phyloP scores from a whole-genome alignment of 495 filamentous ascomycete genomes.

The Friedmanniomyces endolithicus region DNA sequence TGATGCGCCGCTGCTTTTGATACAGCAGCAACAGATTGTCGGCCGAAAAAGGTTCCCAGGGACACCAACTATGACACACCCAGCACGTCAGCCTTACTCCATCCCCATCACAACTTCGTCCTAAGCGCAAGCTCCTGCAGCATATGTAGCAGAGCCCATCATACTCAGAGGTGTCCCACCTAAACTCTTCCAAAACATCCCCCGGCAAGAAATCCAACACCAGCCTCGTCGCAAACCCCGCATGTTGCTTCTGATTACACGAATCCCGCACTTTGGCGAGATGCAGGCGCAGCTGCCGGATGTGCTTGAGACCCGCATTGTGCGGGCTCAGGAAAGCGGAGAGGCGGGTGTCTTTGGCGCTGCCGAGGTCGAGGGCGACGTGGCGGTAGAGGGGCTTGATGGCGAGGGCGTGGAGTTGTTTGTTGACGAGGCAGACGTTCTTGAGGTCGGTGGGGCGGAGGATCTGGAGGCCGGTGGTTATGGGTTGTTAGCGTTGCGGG shows the following conservation, averaged over 20 bases:
- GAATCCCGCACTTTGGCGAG: conserved; percentile 25
- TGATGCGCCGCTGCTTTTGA: conserved; percentile 30
- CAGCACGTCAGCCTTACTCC: not conserved
- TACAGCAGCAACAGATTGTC: conserved; percentile 31
- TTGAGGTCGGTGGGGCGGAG: conserved; percentile 30
- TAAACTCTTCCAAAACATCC: conserved; percentile 30
- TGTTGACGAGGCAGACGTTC: conserved; percentile 30
- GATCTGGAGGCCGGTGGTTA: conserved; percentile 19
- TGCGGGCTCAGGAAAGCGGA: conserved; percentile 27
- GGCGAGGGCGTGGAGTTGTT: conserved; percentile 29
- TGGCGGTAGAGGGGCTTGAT: conserved; percentile 30
- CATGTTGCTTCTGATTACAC: conserved; percentile 27
- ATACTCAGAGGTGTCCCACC: conserved; percentile 2
- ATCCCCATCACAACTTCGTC: not conserved
- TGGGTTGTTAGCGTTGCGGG: not conserved
- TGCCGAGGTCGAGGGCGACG: conserved; percentile 29
- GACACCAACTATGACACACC: conserved; percentile 24
- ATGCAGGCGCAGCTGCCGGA: conserved; percentile 28
- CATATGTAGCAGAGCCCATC: not conserved
- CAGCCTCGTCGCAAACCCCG: conserved; percentile 31
- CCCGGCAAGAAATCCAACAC: conserved; percentile 32
- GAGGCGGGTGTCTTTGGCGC: conserved; percentile 24
- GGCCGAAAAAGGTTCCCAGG: conserved; percentile 27
- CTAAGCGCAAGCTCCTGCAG: not conserved
- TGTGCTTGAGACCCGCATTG: conserved; percentile 30